A percentile compares a stretch with the other conserved stretches of the same genome.
These are phyloP conservation scores for Plantago lanceolata DNA, from an alignment of 305 asterid species.

Conservation along the genomic window DNA sequence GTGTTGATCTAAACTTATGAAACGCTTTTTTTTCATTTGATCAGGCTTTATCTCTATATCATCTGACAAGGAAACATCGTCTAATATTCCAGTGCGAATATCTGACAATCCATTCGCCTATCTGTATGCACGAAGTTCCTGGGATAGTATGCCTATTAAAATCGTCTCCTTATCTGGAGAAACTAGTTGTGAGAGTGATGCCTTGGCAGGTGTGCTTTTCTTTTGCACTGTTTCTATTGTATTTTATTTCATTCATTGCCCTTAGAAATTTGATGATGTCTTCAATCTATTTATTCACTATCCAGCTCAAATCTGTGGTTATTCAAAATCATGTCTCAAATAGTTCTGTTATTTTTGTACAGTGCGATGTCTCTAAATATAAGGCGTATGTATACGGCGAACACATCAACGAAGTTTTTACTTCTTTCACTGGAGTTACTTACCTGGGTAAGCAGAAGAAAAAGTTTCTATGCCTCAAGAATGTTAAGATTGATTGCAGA, in stretches of 20 bases:
- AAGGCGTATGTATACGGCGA: background rate
- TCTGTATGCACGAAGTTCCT: slow-evolving; percentile 1
- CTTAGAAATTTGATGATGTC: background rate
- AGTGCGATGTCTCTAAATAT: background rate
- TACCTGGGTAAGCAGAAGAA: background rate
- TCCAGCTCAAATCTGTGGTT: no score
- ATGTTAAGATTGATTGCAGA: background rate
- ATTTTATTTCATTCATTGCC: background rate
- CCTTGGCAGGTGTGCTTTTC: background rate
- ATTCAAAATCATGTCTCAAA: background rate
- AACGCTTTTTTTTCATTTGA: background rate
- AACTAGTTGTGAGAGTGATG: background rate
- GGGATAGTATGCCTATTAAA: slow-evolving; percentile 5
- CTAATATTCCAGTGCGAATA: background rate
- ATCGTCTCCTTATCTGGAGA: background rate
- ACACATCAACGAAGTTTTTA: background rate
- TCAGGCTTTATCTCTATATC: background rate
- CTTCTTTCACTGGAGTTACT: background rate
- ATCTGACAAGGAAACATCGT: background rate
- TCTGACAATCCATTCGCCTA: background rate
- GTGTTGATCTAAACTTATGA: background rate
- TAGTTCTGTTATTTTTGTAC: background rate
- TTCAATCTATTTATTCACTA: background rate
- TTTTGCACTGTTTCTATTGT: background rate
- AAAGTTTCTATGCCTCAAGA: slow-evolving; percentile 4